A percentile compares a stretch with the other conserved stretches of the same genome.
These are phyloP conservation scores for Triticum aestivum DNA, from an alignment of 176 grass and related monocot species.

Conservation along the genomic window DNA sequence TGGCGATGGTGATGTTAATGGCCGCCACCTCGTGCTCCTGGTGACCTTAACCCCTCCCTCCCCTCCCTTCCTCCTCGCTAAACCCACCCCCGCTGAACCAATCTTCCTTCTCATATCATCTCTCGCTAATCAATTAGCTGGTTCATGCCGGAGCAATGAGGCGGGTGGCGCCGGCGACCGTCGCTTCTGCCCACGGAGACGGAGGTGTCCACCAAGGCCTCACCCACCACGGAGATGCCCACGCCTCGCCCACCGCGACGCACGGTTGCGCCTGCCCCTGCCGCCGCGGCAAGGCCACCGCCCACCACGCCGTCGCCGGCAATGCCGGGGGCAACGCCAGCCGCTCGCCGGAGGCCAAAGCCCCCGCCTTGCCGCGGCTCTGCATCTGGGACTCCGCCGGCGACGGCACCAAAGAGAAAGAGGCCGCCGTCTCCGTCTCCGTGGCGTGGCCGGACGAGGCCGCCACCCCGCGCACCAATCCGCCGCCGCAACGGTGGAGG, in stretches of 20 bases:
- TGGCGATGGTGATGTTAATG: neutral
- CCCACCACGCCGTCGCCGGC: constrained; percentile 22
- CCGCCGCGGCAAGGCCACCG: constrained; percentile 31
- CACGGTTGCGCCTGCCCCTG: constrained; percentile 36
- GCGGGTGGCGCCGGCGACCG: constrained; percentile 34
- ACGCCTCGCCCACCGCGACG: neutral
- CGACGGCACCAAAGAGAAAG: constrained; percentile 31
- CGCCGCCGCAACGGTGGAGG: neutral
- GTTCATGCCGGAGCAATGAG: neutral
- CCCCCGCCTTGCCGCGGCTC: constrained; percentile 35
- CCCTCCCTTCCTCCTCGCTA: neutral
- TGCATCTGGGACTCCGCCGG: constrained; percentile 58
- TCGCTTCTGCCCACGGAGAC: neutral
- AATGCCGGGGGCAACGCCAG: constrained; percentile 35
- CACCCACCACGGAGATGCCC: neutral
- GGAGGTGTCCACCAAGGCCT: constrained; percentile 9
- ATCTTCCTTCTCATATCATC: neutral
- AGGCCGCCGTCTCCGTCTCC: neutral
- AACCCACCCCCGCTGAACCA: neutral
- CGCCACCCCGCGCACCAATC: neutral
- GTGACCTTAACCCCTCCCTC: neutral
- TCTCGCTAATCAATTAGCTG: too few relatives aligned
- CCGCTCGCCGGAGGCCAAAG: constrained; percentile 18
- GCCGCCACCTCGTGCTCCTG: too few relatives aligned
- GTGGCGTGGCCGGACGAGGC: neutral